Evolutionary conservation across 2,329 filamentous ascomycete species (phyloP).

Genomic region (Talaromyces amestolkiae): DNA sequence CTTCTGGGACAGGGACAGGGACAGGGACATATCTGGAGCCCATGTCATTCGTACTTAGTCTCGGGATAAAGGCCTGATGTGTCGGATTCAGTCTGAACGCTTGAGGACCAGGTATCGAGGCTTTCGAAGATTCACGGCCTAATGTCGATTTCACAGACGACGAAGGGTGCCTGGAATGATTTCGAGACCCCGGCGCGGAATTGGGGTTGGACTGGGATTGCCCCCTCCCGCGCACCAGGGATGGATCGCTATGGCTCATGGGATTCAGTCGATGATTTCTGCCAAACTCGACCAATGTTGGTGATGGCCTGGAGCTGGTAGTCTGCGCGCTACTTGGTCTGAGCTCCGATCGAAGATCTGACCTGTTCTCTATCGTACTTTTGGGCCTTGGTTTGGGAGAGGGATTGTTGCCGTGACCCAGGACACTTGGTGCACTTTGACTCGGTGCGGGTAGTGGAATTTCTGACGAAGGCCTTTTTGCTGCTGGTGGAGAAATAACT

Average conservation of each 20-base stretch:
- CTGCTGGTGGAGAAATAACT: conserved; percentile 27
- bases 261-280: conserved; percentile 29
- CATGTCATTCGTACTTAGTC: not conserved
- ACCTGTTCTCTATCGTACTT: conserved; percentile 20
- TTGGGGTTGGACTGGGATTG: conserved; percentile 24
- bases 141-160: not conserved
- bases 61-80: conserved; percentile 8
- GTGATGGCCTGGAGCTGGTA: conserved; percentile 29
- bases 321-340: conserved; percentile 29
- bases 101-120: not conserved
- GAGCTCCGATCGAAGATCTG: conserved; percentile 28
- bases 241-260: conserved; percentile 35
- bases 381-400: conserved; percentile 19
- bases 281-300: conserved; percentile 30
- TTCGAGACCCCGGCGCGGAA: conserved; percentile 28
- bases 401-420: conserved; percentile 17
- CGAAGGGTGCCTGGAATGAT: conserved; percentile 26
- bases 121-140: not conserved
- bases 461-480: conserved; percentile 18
- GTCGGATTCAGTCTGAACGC: not conserved
- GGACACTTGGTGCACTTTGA: conserved; percentile 16
- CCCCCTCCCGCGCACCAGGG: conserved; percentile 22
- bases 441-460: conserved; percentile 20
- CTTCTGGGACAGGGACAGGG: not conserved
- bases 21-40: conserved; percentile 3